These are phyloP conservation scores for Rosa persica DNA, from an alignment of 306 rosid genomes.

Conservation along the genomic window DNA sequence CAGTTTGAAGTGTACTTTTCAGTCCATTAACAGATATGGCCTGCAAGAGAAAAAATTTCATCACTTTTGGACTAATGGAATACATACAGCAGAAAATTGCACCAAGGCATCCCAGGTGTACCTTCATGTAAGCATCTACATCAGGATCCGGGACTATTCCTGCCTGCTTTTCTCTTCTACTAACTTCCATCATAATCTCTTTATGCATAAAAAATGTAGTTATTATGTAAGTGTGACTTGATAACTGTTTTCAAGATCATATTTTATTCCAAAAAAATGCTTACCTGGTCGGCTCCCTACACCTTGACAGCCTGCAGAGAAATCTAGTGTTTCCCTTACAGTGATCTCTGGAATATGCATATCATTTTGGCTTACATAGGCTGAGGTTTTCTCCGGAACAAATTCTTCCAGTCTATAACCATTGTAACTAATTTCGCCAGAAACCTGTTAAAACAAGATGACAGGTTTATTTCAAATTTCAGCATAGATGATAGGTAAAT, in stretches of 20 bases:
- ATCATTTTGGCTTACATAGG: slow-evolving; percentile 77
- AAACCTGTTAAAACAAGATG: slow-evolving; percentile 33
- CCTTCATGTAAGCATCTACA: slow-evolving; percentile 84
- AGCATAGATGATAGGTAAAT: background rate
- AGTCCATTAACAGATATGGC: slow-evolving; percentile 40
- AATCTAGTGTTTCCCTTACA: slow-evolving; percentile 74
- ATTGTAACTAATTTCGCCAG: slow-evolving; percentile 55
- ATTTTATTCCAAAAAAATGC: slow-evolving; percentile 1
- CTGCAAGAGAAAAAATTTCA: slow-evolving; percentile 16
- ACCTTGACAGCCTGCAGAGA: slow-evolving; percentile 71
- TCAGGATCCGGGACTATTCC: slow-evolving; percentile 74
- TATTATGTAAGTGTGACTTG: background rate
- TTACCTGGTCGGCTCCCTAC: slow-evolving; percentile 59
- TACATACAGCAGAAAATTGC: background rate
- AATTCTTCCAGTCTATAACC: slow-evolving; percentile 57
- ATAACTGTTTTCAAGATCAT: background rate
- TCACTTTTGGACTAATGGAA: background rate
- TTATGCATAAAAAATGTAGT: slow-evolving; percentile 7
- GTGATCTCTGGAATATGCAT: slow-evolving; percentile 74
- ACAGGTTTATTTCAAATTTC: background rate
- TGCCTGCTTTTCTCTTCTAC: slow-evolving; percentile 57
- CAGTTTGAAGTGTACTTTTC: slow-evolving; percentile 40
- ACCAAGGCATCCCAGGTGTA: slow-evolving; percentile 10
- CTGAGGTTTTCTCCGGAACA: slow-evolving; percentile 64
- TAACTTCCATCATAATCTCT: slow-evolving; percentile 67